Percentiles rank a stretch among this genome's conserved stretches.
These are phyloP conservation scores for Pichiaceae sp. DNA, from an alignment of 1,139 yeast species.

Conservation along the genomic window DNA sequence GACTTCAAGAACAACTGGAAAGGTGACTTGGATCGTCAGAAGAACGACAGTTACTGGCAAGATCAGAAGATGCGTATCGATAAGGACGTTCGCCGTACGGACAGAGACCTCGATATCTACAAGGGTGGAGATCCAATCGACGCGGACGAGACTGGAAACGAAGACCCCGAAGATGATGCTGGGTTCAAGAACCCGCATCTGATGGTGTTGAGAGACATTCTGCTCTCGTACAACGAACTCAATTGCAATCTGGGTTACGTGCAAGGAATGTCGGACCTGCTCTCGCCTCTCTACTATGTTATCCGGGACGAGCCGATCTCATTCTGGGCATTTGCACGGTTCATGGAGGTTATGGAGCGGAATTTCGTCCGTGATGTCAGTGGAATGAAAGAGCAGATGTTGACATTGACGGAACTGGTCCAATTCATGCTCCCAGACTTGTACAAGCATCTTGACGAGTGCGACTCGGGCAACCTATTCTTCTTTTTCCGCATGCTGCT, in stretches of 20 bases:
- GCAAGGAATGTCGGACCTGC: constrained; percentile 94
- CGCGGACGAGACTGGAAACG: constrained; percentile 36
- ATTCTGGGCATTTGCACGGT: constrained; percentile 82
- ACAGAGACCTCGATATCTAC: constrained; percentile 64
- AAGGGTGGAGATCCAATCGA: constrained; percentile 28
- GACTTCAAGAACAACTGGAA: constrained; percentile 64
- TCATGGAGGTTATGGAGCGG: constrained; percentile 94
- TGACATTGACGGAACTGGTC: constrained; percentile 70
- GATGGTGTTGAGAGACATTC: constrained; percentile 62
- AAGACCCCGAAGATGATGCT: constrained; percentile 38
- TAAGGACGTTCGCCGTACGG: constrained; percentile 90
- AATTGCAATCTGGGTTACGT: constrained; percentile 86
- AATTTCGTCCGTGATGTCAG: constrained; percentile 86
- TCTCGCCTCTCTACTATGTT: constrained; percentile 77
- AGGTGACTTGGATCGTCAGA: constrained; percentile 48
- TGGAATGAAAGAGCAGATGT: constrained; percentile 88
- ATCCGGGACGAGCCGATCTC: constrained; percentile 72
- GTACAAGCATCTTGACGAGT: constrained; percentile 72
- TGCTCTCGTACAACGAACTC: constrained; percentile 78
- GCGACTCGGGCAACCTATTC: constrained; percentile 84
- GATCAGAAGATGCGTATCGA: constrained; percentile 87
- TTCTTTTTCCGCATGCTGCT: constrained; percentile 91
- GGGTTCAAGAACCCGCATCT: constrained; percentile 57
- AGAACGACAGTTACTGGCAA: constrained; percentile 66
- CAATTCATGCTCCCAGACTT: constrained; percentile 84